phyloP scores from a whole-genome alignment of 1,139 yeast genomes.

The Pneumocystis sp. region DNA sequence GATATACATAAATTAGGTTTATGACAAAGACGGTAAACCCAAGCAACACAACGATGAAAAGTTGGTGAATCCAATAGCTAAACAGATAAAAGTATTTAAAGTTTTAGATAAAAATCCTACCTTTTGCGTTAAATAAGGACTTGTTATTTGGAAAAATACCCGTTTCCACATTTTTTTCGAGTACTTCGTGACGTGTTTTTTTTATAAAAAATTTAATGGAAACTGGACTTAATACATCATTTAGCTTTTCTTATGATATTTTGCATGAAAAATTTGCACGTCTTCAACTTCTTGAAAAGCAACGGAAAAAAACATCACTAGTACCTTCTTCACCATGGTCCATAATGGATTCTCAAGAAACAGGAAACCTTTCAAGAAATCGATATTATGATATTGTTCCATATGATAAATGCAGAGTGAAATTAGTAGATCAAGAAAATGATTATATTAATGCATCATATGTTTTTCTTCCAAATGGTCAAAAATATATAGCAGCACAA shows the following conservation, averaged over 20 bases:
- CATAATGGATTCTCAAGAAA: background rate
- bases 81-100: background rate
- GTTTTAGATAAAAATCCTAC: background rate
- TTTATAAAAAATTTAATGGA: background rate
- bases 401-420: conserved; percentile 69
- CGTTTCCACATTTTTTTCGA: background rate
- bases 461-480: background rate
- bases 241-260: background rate
- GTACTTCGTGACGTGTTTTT: background rate
- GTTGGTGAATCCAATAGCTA: background rate
- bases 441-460: conserved; percentile 45
- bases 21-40: background rate
- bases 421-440: conserved; percentile 24
- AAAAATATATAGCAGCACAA: background rate
- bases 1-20: background rate
- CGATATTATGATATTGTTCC: conserved; percentile 69
- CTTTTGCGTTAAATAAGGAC: background rate
- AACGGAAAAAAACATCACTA: background rate
- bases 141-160: background rate
- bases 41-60: background rate
- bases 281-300: background rate
- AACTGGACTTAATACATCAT: background rate
- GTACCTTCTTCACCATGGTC: background rate
- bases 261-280: background rate
- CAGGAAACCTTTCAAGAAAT: conserved; percentile 33